A percentile compares a stretch with the other conserved stretches of the same genome.
phyloP scores from a whole-genome alignment of 2,329 filamentous ascomycete genomes.

The Tolypocladium tundrense region DNA sequence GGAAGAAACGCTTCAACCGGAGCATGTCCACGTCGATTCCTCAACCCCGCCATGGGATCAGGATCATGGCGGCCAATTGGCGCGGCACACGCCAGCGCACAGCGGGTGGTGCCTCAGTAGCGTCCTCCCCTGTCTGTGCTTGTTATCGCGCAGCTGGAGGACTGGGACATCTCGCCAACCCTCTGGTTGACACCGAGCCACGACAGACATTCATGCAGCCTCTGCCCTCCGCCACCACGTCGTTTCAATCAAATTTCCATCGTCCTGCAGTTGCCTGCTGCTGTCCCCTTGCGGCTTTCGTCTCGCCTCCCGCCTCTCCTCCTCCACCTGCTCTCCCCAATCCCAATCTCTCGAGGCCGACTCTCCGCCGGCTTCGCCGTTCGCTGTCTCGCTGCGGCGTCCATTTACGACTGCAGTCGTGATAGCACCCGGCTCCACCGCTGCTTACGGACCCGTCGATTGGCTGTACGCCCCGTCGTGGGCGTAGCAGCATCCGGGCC shows the following conservation, averaged over 20 bases:
- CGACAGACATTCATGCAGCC: slow-evolving; percentile 3
- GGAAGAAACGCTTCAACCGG: background rate
- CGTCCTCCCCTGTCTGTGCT: background rate
- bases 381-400: background rate
- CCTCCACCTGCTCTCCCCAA: background rate
- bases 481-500: background rate
- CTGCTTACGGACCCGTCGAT: background rate
- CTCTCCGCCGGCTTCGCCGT: background rate
- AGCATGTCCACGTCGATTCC: background rate
- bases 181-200: slow-evolving; percentile 1
- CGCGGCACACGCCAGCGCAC: slow-evolving; percentile 6
- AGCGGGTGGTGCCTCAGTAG: background rate
- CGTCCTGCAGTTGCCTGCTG: background rate
- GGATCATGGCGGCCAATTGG: slow-evolving; percentile 5
- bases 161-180: background rate
- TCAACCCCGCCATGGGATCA: background rate
- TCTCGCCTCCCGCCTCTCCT: background rate
- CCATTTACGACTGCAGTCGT: background rate
- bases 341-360: background rate
- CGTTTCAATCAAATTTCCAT: background rate
- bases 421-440: background rate
- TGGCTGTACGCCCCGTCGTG: background rate
- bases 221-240: background rate
- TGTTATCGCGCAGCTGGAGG: background rate
- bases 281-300: background rate